Evolutionary conservation across 2,329 filamentous ascomycete genomes (phyloP), one percentile per base, ranked within the genome.

Genomic region (Microsporum audouinii): DNA sequence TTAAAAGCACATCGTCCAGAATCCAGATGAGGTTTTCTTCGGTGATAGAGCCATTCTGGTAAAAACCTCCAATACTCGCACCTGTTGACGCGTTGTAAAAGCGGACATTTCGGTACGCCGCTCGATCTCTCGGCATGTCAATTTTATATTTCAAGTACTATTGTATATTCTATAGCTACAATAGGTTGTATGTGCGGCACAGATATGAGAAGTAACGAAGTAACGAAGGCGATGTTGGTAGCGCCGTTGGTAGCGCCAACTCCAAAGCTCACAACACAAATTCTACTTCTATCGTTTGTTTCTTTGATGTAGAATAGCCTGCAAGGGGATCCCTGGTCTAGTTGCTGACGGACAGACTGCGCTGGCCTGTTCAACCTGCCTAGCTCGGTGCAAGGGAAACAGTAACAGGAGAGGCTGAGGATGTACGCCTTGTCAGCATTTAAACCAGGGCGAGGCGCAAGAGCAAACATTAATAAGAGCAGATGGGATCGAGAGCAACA

Each of bases 41-140:
- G 14, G 63, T 65, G n/a, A 65, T 41, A 33, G 62, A 60, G 36
- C 63, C 63, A 29, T 62, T 58, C 49, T 64, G 63, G 34, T 63
- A 55, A 61, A 59, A 55, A 29, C 63, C 63, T n/a, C 61, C 63
- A 34, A 65, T 34, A 33, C 23, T 14, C 6, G 59, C 63, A 17
- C 63, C 61, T 14, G 38, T 39, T 10, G 59, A 64, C 6, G 61
- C 61, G 53, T 65, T 55, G 38, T 65, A 62, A 39, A 65, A 58
- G 57, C 41, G 61, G 8, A 63, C 59, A 34, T 65, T 65, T 34
- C 63, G 43, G 23, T 41, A 66, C 56, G 51, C 60, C 57, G 62
- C 60, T 56, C 62, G 64, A 45, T 64, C 58, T 14, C 38, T 10
- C 5, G 38, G 38, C 38, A 39, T 39, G 17, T 17, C 17, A 17